Conservation (phyloP, 257 asterid genomes). For the Solanum bukasovii region DNA sequence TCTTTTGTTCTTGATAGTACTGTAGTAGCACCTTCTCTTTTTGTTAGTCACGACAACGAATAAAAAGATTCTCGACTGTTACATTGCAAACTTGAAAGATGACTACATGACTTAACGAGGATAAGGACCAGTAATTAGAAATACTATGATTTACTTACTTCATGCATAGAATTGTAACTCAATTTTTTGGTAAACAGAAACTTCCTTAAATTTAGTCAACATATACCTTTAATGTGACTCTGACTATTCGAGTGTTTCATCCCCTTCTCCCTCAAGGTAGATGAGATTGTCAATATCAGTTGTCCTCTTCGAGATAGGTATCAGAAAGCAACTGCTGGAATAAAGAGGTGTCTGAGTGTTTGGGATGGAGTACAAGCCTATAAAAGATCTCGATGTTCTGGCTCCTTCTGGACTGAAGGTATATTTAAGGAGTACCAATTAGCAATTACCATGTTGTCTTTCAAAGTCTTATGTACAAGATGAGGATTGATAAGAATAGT, state of each 20-base stretch:
- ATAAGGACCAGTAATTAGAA: too few species aligned
- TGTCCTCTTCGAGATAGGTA: slow-evolving; percentile 72
- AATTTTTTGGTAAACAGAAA: too few species aligned
- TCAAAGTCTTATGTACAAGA: neutral
- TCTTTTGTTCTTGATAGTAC: too few species aligned
- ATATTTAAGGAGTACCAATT: neutral
- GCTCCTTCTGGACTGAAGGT: slow-evolving; percentile 86
- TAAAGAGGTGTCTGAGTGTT: slow-evolving; percentile 79
- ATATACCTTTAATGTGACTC: neutral
- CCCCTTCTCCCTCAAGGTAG: slow-evolving; percentile 45
- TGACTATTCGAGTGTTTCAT: neutral
- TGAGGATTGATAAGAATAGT: too few species aligned
- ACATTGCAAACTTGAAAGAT: too few species aligned
- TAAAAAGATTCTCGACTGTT: too few species aligned
- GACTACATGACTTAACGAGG: too few species aligned
- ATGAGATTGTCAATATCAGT: slow-evolving; percentile 80
- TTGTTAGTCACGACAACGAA: too few species aligned
- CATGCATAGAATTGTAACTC: too few species aligned
- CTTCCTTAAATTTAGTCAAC: neutral
- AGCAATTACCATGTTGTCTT: neutral
- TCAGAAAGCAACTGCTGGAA: slow-evolving; percentile 60
- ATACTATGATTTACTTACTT: too few species aligned
- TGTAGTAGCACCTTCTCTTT: too few species aligned
- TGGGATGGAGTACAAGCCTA: slow-evolving; percentile 92
- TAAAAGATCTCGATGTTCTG: slow-evolving; percentile 62